Percentiles rank a stretch among this genome's conserved stretches.
These are phyloP conservation scores for Hypoxylon sp. DNA, from an alignment of 2,329 filamentous ascomycete species.

Conservation along the genomic window DNA sequence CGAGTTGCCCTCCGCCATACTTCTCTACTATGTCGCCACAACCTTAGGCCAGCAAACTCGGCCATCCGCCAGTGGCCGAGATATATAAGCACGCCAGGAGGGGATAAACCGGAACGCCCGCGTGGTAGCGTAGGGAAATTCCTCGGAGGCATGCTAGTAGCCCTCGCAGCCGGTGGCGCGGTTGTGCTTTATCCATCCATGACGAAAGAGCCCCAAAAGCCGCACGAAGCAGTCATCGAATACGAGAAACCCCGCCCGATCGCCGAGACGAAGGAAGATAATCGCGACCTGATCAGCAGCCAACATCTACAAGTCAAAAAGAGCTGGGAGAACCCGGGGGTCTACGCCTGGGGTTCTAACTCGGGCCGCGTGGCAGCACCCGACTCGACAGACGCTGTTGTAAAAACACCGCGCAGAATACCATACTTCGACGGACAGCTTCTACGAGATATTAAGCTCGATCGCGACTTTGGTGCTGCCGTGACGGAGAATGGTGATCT, in stretches of 20 bases:
- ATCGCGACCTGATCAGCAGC: constrained; percentile 80
- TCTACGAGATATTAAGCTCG: constrained; percentile 87
- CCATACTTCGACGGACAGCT: constrained; percentile 85
- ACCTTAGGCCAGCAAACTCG: constrained; percentile 13
- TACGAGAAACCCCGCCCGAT: constrained; percentile 75
- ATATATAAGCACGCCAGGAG: constrained; percentile 38
- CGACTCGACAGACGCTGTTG: constrained; percentile 77
- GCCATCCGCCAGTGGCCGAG: constrained; percentile 38
- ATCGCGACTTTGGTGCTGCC: constrained; percentile 83
- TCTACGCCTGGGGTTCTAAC: constrained; percentile 96
- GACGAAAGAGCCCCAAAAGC: constrained; percentile 42
- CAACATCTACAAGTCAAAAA: constrained; percentile 89
- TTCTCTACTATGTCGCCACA: constrained; percentile 32
- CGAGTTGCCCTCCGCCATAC: constrained; percentile 42
- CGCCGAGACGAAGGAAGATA: constrained; percentile 74
- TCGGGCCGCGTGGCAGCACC: constrained; percentile 86
- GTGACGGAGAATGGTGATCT: constrained; percentile 89
- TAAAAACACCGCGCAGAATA: constrained; percentile 85
- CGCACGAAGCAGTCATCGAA: constrained; percentile 64
- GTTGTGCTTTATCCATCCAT: constrained; percentile 43
- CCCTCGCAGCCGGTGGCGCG: constrained; percentile 43
- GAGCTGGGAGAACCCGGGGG: constrained; percentile 84
- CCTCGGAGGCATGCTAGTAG: constrained; percentile 44
- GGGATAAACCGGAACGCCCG: constrained; percentile 4
- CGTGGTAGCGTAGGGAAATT: constrained; percentile 39